Evolutionary conservation across 2,329 filamentous ascomycete genomes (phyloP).

Genomic region (Pleurostoma richardsiae): DNA sequence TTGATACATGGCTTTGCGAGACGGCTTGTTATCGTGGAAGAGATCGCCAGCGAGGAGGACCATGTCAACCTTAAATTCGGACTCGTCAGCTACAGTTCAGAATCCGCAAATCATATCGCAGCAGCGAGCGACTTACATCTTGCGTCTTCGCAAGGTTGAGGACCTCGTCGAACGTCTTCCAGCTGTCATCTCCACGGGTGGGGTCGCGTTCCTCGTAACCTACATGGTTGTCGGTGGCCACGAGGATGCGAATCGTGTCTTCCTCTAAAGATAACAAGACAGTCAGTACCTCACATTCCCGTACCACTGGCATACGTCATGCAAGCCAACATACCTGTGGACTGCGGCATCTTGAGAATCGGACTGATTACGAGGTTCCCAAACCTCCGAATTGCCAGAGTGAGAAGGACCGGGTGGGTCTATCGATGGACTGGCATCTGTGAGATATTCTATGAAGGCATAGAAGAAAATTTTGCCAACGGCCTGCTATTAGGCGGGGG

Average conservation of each 20-base stretch:
- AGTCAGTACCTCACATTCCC: no score
- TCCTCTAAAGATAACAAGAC: constrained; percentile 31
- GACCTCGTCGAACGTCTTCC: constrained; percentile 92
- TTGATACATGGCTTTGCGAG: constrained; percentile 91
- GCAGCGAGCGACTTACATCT: constrained; percentile 52
- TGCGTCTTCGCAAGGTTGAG: constrained; percentile 80
- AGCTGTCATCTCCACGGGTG: constrained; percentile 94
- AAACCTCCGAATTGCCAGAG: no score
- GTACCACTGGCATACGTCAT: no score
- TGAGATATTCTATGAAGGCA: no score
- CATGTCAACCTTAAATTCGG: constrained; percentile 72
- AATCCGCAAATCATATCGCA: no score
- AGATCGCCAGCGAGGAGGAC: constrained; percentile 90
- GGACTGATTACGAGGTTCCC: no score
- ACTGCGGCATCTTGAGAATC: constrained; percentile 15
- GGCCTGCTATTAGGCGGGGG: no score
- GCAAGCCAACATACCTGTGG: constrained; percentile 13
- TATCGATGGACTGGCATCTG: no score
- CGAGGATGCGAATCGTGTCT: constrained; percentile 89
- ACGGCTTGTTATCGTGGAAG: constrained; percentile 98
- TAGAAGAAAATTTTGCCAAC: no score
- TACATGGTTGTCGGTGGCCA: constrained; percentile 97
- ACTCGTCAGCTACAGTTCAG: no score
- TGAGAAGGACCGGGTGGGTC: no score
- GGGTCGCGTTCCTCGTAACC: constrained; percentile 92